phyloP scores from a whole-genome alignment of 1,284 basidiomycete species.

The Papiliotrema laurentii region DNA sequence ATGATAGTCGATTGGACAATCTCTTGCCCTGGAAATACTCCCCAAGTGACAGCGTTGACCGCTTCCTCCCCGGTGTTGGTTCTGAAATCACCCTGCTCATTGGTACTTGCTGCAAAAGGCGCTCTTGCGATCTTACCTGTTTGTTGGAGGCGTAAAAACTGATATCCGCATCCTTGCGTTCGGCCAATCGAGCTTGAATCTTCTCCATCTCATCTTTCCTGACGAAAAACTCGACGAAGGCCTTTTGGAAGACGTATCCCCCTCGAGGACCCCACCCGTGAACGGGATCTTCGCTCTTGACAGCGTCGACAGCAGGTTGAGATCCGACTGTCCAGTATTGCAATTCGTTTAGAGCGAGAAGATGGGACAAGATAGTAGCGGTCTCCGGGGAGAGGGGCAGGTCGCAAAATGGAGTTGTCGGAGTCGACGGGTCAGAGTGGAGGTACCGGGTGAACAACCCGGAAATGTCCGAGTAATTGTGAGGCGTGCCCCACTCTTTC shows the following conservation, averaged over 20 bases:
- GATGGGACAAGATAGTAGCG: slow-evolving; percentile 67
- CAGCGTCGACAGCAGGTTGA: slow-evolving; percentile 87
- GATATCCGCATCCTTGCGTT: slow-evolving; percentile 60
- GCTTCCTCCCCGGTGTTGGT: slow-evolving; percentile 90
- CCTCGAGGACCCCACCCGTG: slow-evolving; percentile 90
- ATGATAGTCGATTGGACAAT: slow-evolving; percentile 98
- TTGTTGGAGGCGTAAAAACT: slow-evolving; percentile 82
- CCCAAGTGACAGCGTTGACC: slow-evolving; percentile 99
- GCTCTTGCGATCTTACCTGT: slow-evolving; percentile 64
- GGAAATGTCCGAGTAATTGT: slow-evolving; percentile 65
- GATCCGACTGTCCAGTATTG: slow-evolving; percentile 97
- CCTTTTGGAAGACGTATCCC: slow-evolving; percentile 95
- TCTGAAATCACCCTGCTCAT: slow-evolving; percentile 70
- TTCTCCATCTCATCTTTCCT: slow-evolving; percentile 58
- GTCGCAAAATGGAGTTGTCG: slow-evolving; percentile 83
- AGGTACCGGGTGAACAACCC: slow-evolving; percentile 76
- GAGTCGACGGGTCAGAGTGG: slow-evolving; percentile 56
- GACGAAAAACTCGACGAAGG: slow-evolving; percentile 96
- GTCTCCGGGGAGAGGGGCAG: slow-evolving; percentile 82
- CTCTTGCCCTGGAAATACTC: slow-evolving; percentile 97
- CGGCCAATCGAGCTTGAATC: slow-evolving; percentile 59
- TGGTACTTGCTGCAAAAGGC: background rate
- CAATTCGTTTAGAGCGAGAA: slow-evolving; percentile 65
- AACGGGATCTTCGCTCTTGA: slow-evolving; percentile 64
- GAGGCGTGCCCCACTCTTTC: slow-evolving; percentile 76